phyloP scores from a whole-genome alignment of 805 yeast genomes.

The Kregervanrija pseudodelftensis region DNA sequence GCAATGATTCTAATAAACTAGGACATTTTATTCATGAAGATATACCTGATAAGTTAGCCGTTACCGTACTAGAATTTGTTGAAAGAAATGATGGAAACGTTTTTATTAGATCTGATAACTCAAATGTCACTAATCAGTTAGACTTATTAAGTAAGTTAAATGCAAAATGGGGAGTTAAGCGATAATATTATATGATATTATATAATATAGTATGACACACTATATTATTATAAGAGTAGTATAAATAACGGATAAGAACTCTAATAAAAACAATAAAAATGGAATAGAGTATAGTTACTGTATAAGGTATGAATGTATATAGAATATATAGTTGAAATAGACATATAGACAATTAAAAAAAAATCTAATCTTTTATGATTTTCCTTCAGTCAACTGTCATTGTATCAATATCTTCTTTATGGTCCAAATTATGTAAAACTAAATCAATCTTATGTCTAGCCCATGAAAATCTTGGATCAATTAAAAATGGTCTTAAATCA shows the following conservation, averaged over 20 bases:
- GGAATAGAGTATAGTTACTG: neutral
- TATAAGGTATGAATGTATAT: neutral
- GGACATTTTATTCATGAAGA: constrained; percentile 98
- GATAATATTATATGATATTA: constrained; percentile 6
- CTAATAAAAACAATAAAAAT: neutral
- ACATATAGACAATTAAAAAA: too few species aligned
- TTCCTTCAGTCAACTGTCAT: constrained; percentile 45
- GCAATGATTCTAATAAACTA: constrained; percentile 37
- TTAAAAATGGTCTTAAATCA: constrained; percentile 92
- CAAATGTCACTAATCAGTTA: constrained; percentile 17
- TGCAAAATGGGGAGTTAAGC: constrained; percentile 28
- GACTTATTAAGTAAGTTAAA: constrained; percentile 23
- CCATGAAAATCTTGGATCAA: constrained; percentile 83
- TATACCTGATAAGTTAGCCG: constrained; percentile 59
- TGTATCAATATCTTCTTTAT: constrained; percentile 29
- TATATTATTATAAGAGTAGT: neutral
- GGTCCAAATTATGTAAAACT: constrained; percentile 53
- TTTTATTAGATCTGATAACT: constrained; percentile 4
- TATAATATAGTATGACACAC: too few species aligned
- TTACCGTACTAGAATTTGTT: constrained; percentile 43
- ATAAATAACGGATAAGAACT: neutral
- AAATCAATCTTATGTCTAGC: constrained; percentile 84
- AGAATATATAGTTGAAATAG: neutral
- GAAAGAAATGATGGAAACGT: constrained; percentile 36
- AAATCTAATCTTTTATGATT: neutral